Evolutionary conservation across 331 rosid genomes (phyloP).

Genomic region (Acacia pycnantha): DNA sequence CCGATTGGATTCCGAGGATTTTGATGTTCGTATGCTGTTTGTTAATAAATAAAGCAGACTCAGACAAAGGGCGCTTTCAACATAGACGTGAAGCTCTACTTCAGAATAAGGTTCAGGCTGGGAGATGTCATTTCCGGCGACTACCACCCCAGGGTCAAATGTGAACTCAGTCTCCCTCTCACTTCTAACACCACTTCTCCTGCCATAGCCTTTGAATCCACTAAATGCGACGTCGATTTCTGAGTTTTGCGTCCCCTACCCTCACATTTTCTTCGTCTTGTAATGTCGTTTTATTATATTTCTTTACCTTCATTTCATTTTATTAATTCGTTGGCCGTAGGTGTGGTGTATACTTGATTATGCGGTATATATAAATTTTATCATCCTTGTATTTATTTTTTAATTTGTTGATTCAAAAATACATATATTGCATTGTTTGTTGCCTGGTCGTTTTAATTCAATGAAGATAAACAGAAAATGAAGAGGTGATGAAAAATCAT

Average conservation of each 20-base stretch:
- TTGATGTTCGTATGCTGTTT: no score
- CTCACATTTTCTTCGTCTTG: neutral
- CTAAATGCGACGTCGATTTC: slow-evolving; percentile 27
- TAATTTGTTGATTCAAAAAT: neutral
- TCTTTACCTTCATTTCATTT: neutral
- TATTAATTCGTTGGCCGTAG: neutral
- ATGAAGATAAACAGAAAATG: no score
- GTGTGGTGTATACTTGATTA: no score
- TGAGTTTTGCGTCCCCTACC: neutral
- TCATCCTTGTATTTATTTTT: neutral
- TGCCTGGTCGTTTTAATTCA: neutral
- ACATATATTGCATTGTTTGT: neutral
- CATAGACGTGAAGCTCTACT: slow-evolving; percentile 44
- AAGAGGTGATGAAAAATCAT: no score
- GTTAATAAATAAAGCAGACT: no score
- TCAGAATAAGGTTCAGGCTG: slow-evolving; percentile 39
- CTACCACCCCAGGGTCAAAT: slow-evolving; percentile 15
- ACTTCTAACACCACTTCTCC: neutral
- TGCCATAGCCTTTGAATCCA: slow-evolving; percentile 9
- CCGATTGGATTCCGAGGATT: no score
- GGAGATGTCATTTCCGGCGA: neutral
- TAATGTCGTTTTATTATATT: neutral
- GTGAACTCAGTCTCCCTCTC: slow-evolving; percentile 36
- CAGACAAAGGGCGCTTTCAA: slow-evolving; percentile 29
- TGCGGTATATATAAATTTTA: neutral